Base-by-base conservation (phyloP, 345 rosid genomes). In the Carallia pectinifolia region DNA sequence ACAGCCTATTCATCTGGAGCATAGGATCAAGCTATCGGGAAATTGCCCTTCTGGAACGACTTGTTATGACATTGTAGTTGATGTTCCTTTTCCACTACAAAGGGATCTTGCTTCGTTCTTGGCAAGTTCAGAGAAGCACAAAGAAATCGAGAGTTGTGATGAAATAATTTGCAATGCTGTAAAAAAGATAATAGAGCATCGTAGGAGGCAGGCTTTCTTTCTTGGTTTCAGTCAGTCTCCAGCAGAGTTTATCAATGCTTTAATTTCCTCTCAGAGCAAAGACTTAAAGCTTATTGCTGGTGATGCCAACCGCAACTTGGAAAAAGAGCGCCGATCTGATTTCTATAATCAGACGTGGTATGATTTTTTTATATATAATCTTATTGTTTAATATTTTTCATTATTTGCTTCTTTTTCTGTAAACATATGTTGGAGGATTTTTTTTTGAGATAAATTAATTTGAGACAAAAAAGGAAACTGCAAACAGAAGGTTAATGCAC, bases 161-260 rank as follows among this genome's bases (percentile, higher is more conserved):
- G 77, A 83, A 68, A 23, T 77, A 36, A 85, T 87, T 71, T 48
- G 77, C 36, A 72, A 79, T 53, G 56, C 84, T 54, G 72, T 83
- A 70, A 83, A 81, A 83, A 85, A 81, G 74, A 81, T 87, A 63
- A 79, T 76, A 1, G 85, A 81, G 70, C 88, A 83, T 81, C 76
- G 61, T 10, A 72, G 73, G 61, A 85, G 88, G 81, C 77, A 79
- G 58, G 90, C 86, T 58, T 86, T 84, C 81, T 86, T 86, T 77
- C 85, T 79, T 67, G 84, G 84, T 61, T 83, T 85, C 69, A 85
- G 90, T 70, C 87, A 79, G 74, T 87, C 88, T 67, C 90, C 88
- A 4, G 88, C 74, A 56, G 88, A 83, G 67, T 83, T 87, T 73
- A 77, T 84, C 70, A 79, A 81, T 74, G 53, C 81, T 36, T 72